phyloP scores from a whole-genome alignment of 345 rosid species.

The Eucalyptus erythrocorys region DNA sequence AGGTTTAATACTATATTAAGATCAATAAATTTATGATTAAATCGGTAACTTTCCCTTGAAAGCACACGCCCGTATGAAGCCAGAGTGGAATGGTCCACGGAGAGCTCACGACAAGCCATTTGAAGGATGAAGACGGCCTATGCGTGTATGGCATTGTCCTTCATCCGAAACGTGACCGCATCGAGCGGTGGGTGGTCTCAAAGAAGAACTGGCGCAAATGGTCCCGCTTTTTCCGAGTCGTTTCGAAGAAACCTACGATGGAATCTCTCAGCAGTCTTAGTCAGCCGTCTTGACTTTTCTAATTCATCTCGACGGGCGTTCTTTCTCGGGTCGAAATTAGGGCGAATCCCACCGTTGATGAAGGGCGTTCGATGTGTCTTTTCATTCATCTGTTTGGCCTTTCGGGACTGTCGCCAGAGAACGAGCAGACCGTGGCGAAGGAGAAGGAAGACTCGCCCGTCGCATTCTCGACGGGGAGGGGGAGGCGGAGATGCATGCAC shows the following conservation, averaged over 20 bases:
- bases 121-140: neutral
- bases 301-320: neutral
- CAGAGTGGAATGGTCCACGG: neutral
- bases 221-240: neutral
- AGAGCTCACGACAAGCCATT: neutral
- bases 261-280: neutral
- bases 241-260: neutral
- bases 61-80: neutral
- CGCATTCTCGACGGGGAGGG: neutral
- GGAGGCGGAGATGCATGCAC: neutral
- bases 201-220: neutral
- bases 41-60: neutral
- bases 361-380: neutral
- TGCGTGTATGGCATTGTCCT: neutral
- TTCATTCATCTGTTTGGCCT: neutral
- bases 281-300: neutral
- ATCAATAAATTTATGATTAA: neutral
- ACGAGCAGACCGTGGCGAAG: neutral
- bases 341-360: neutral
- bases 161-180: neutral
- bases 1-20: neutral
- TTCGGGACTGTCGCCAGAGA: neutral
- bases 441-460: neutral
- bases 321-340: neutral
- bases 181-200: neutral